Base-by-base conservation (phyloP, 2,329 filamentous ascomycete genomes). In the Sclerotinia sclerotiorum region DNA sequence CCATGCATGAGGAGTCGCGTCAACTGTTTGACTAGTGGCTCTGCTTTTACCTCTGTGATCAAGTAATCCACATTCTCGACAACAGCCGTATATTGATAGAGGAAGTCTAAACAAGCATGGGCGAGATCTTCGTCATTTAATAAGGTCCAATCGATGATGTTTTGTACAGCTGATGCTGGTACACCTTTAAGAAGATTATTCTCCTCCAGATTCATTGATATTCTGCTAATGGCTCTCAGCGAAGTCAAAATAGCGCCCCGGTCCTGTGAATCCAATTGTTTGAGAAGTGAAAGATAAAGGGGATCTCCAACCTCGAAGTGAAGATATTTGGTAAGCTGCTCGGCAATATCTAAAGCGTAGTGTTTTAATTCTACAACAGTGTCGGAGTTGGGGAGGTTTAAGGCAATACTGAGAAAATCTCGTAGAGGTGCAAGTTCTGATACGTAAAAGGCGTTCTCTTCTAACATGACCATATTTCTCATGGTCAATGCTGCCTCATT, bases 401-500 rank as follows among this genome's bases (percentile, higher is more conserved):
- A 82, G 32, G 92, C 84, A 71, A 98, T 91, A 76, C 92, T 91
- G 68, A 98, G 83, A 62, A 96, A 85, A 74, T 97, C 94, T 76
- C 90, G 90, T 51, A 96, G 82, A 1, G 93, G 84, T 21, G 87
- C 87, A 70, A 94, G 88, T 32, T 90, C 88, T 6, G 92, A 86
- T 74, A 97, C 85, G 77, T 93, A 95, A 32, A 85, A 81, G 0
- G 94, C 94, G 76, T 99, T 99, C 71, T 97, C 93, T 29, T 89
- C 87, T 27, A 97, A 83, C 79, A 96, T 91, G n/a, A 94, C 90
- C 93, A 99, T 97, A 78, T 99, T 99, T 64, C 95, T 88, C 55
- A 98, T 84, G 24, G 97, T 94, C 58, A 98, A 82, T 27, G 90
- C 89, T 2, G 95, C 93, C 79, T 98, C 94, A 32, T 90, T 94